Evolutionary conservation across 345 rosid genomes (phyloP), one percentile per base, ranked within the genome.

Genomic region (Bretschneidera sinensis): DNA sequence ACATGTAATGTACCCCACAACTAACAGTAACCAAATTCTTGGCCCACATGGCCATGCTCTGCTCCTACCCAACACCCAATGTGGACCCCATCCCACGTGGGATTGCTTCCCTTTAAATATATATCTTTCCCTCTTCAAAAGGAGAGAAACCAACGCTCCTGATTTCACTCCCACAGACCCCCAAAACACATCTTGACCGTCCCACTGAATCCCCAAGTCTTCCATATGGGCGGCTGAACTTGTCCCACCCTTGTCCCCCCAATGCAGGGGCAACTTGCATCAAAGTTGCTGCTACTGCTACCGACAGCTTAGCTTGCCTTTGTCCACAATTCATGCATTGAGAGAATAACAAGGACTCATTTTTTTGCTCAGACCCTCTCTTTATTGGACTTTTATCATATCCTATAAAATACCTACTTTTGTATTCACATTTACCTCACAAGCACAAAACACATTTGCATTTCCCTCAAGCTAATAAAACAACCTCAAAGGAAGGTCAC

Each of bases 261-360:
- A 67, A 51, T 57, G 69, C 63, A 25, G 61, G 63, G 66, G 71
- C 91, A 87, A 59, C 68, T 75, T 80, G 88, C 89, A 85, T 83
- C 83, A 76, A 79, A 78, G 67, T 63, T 88, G 96, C 81, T 43
- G 84, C 82, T 52, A 51, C 51, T 70, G 81, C 85, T 63, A 71
- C 96, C 94, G 96, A 91, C 96, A 86, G 53, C 84, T 81, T 65
- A 71, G 72, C 81, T 80, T 84, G 77, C 79, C 94, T 88, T 84
- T 75, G 85, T 84, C 91, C 91, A 48, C 52, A 78, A 76, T 76
- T 75, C 87, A 75, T 69, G 78, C 68, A 62, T 63, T 54, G 34
- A 31, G 35, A 60, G 23, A 51, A 21, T 15, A 58, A 28, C 59
- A 20, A n/a, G 34, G 31, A 53, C 45, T 23, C 19, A 21, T 28